A percentile compares a stretch with the other conserved stretches of the same genome.
phyloP scores from a whole-genome alignment of 108 stramenopile species.

The Nitzschia putrida region DNA sequence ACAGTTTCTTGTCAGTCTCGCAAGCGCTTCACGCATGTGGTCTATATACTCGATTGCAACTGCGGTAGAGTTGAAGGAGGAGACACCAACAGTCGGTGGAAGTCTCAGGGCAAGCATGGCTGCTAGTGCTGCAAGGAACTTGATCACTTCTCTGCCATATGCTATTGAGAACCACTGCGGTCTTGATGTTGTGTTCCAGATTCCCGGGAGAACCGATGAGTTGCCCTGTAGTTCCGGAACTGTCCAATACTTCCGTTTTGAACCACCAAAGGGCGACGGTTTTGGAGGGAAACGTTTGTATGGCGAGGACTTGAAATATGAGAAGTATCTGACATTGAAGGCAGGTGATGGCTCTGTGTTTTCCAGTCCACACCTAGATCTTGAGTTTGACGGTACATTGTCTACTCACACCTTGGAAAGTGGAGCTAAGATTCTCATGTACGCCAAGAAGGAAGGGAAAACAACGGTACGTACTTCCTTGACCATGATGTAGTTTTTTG shows the following conservation, averaged over 20 bases:
- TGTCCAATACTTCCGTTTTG: conserved; percentile 77
- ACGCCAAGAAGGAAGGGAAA: conserved; percentile 72
- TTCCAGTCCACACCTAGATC: conserved; percentile 24
- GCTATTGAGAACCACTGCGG: conserved; percentile 82
- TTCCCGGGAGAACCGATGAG: conserved; percentile 28
- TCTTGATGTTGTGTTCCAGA: conserved; percentile 48
- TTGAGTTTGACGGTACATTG: conserved; percentile 45
- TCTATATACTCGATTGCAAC: conserved; percentile 54
- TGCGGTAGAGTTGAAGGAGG: conserved; percentile 12
- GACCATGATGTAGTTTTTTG: not conserved
- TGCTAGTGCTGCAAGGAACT: conserved; percentile 66
- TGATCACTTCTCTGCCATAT: conserved; percentile 74
- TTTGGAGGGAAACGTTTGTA: conserved; percentile 73
- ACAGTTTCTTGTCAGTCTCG: conserved; percentile 78
- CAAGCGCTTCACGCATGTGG: conserved; percentile 80
- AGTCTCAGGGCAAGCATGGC: conserved; percentile 50
- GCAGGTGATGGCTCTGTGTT: not conserved
- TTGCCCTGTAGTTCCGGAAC: conserved; percentile 48
- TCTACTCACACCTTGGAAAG: conserved; percentile 46
- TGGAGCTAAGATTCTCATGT: conserved; percentile 47
- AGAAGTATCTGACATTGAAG: conserved; percentile 54
- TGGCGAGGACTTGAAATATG: conserved; percentile 72
- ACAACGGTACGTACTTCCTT: conserved; percentile 55
- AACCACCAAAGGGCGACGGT: conserved; percentile 59
- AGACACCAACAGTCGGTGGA: not conserved